These are phyloP conservation scores for Pestalotiopsis sp. DNA, from an alignment of 2,329 filamentous ascomycete genomes.

Conservation along the genomic window DNA sequence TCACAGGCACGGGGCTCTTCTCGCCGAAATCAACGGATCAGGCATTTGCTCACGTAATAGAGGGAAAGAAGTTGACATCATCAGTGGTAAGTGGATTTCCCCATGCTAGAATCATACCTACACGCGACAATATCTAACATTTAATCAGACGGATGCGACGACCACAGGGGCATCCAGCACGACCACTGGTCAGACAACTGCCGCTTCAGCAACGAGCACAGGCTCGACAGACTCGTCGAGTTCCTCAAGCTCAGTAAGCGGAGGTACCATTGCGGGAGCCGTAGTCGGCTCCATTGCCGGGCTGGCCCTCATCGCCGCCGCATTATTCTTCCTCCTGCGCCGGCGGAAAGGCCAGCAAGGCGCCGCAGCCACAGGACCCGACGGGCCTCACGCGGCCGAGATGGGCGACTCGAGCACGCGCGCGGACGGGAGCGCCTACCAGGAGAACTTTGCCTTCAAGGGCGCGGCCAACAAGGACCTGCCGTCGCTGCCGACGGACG, in stretches of 20 bases:
- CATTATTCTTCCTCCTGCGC: conserved; percentile 17
- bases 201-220: neutral
- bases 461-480: neutral
- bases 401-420: neutral
- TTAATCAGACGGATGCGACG: neutral
- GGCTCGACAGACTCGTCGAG: neutral
- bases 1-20: conserved; percentile 12
- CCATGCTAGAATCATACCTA: neutral
- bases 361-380: neutral
- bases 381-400: neutral
- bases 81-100: neutral
- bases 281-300: conserved; percentile 19
- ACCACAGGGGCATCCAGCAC: neutral
- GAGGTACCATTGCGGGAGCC: conserved; percentile 22
- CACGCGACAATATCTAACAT: neutral
- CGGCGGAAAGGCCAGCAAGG: conserved; percentile 3
- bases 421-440: neutral
- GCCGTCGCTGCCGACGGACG: neutral
- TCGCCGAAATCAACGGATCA: conserved; percentile 16
- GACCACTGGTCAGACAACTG: neutral
- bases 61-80: conserved; percentile 18
- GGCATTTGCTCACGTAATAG: conserved; percentile 24
- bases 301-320: conserved; percentile 9
- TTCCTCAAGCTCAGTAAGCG: conserved; percentile 11
- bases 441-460: neutral